A percentile compares a stretch with the other conserved stretches of the same genome.
phyloP scores from a whole-genome alignment of 2,329 filamentous ascomycete genomes.

The Knoxdaviesia proteae region DNA sequence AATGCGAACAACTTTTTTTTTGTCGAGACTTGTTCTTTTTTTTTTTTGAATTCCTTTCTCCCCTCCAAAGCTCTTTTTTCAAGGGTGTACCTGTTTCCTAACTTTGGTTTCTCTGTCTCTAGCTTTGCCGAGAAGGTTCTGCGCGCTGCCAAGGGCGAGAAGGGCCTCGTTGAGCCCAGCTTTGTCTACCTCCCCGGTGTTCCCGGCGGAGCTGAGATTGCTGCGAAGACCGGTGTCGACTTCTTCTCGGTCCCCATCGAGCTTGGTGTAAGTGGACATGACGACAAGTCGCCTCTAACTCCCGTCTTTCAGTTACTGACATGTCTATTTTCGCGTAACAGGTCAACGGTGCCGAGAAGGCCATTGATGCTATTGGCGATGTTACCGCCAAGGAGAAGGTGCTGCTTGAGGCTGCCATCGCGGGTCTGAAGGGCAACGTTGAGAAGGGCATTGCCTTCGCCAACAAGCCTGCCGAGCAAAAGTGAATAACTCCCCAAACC shows the following conservation, averaged over 20 bases:
- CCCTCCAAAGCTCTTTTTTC: constrained; percentile 18
- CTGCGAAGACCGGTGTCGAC: constrained; percentile 64
- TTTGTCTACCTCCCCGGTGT: constrained; percentile 91
- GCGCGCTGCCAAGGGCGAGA: constrained; percentile 71
- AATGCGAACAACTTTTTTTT: background rate
- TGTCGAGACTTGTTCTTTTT: background rate
- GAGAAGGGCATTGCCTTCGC: constrained; percentile 81
- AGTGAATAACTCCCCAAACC: constrained; percentile 34
- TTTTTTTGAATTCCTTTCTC: background rate
- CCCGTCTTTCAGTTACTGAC: background rate
- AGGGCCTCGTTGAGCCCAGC: constrained; percentile 82
- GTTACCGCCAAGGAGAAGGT: constrained; percentile 78
- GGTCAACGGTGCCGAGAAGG: constrained; percentile 73
- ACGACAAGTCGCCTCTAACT: background rate
- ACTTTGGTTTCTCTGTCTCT: background rate
- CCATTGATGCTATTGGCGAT: constrained; percentile 53
- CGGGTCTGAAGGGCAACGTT: constrained; percentile 81
- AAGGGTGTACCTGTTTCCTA: background rate
- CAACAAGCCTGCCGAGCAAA: constrained; percentile 60
- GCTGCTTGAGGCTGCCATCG: constrained; percentile 54
- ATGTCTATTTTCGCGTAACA: constrained; percentile 13
- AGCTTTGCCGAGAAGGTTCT: constrained; percentile 91
- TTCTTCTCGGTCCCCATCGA: constrained; percentile 95
- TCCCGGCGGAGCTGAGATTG: constrained; percentile 66
- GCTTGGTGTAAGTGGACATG: constrained; percentile 55